Evolutionary conservation across 768 basidiomycete species (phyloP).

Genomic region (Mycena rebaudengoi): DNA sequence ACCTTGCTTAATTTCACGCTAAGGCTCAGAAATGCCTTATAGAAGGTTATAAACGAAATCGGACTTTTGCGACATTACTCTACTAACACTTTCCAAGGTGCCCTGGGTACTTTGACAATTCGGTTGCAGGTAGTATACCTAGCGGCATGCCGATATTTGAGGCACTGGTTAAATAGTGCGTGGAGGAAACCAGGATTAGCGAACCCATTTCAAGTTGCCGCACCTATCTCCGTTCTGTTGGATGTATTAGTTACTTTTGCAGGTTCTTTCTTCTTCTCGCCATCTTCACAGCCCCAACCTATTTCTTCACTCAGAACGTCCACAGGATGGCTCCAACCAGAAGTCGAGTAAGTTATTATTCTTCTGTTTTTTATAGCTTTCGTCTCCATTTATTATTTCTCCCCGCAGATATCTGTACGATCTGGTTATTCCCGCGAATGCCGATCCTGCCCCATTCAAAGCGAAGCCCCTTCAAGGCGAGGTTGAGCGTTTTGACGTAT

Average conservation of each 20-base stretch:
- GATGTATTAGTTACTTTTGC: constrained; percentile 84
- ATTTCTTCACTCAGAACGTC: constrained; percentile 52
- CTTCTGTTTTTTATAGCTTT: constrained; percentile 62
- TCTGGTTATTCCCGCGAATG: too few species aligned
- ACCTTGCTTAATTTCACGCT: too few species aligned
- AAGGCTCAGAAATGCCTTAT: too few species aligned
- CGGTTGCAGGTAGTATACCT: constrained; percentile 90
- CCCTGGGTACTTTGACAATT: constrained; percentile 89
- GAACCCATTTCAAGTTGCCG: constrained; percentile 69
- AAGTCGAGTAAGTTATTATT: constrained; percentile 92
- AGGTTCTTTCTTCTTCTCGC: constrained; percentile 48
- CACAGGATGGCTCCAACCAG: constrained; percentile 83
- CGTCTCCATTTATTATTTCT: not conserved
- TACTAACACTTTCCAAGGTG: constrained; percentile 62
- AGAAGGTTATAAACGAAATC: too few species aligned
- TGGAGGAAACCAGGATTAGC: constrained; percentile 89
- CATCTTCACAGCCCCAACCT: too few species aligned
- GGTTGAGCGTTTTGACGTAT: constrained; percentile 88
- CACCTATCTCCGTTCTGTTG: constrained; percentile 64
- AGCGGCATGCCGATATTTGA: constrained; percentile 78
- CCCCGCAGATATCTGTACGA: constrained; percentile 82
- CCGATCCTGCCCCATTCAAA: constrained; percentile 67
- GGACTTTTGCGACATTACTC: too few species aligned
- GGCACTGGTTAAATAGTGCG: constrained; percentile 86
- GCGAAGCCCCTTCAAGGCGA: constrained; percentile 90